phyloP scores from a whole-genome alignment of 2,329 filamentous ascomycete genomes.

The Chalaropsis ovoidea region DNA sequence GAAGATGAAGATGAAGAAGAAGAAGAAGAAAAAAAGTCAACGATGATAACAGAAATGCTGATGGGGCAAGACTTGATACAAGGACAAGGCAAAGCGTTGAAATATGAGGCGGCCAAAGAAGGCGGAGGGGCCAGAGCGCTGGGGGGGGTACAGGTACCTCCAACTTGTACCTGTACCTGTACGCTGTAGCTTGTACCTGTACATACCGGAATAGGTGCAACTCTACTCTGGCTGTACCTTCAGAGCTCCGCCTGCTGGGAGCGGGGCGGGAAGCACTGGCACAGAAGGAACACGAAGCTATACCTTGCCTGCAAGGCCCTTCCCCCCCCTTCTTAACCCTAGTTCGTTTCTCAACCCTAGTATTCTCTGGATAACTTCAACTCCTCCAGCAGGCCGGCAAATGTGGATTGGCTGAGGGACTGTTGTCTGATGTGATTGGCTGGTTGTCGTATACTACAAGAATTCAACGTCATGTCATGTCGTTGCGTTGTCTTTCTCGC shows the following conservation, averaged over 20 bases:
- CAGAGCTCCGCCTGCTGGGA: not conserved
- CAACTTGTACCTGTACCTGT: not conserved
- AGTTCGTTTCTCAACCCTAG: not conserved
- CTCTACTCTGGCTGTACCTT: not conserved
- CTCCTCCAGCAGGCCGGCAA: not conserved
- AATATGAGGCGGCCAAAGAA: not conserved
- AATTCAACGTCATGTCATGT: too few species aligned
- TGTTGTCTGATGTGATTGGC: not conserved
- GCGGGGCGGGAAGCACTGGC: not conserved
- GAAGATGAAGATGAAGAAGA: slow-evolving; percentile 26
- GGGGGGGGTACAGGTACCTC: not conserved
- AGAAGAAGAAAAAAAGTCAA: slow-evolving; percentile 11
- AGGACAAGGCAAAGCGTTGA: not conserved
- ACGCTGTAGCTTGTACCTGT: not conserved
- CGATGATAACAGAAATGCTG: not conserved
- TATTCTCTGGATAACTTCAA: not conserved
- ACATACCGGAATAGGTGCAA: too few species aligned
- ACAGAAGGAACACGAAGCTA: slow-evolving; percentile 4
- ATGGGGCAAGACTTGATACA: not conserved
- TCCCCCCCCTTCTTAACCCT: too few species aligned
- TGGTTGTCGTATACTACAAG: too few species aligned
- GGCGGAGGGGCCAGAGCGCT: not conserved
- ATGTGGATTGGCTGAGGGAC: not conserved
- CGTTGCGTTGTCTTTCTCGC: not conserved
- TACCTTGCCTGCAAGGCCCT: not conserved